A percentile compares a stretch with the other conserved stretches of the same genome.
These are phyloP conservation scores for Hypsizygus marmoreus DNA, from an alignment of 768 basidiomycete species.

Conservation along the genomic window DNA sequence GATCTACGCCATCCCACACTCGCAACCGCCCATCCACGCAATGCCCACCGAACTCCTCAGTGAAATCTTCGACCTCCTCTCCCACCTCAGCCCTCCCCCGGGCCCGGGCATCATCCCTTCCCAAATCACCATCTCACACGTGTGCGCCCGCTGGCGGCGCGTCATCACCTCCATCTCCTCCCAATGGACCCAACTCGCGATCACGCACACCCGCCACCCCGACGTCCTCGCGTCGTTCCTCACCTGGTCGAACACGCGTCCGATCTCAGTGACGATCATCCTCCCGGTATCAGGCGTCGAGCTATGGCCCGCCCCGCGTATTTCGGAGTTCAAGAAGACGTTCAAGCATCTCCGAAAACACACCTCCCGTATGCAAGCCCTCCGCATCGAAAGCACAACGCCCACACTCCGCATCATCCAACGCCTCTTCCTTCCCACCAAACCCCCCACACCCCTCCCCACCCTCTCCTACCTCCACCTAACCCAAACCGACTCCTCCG, in stretches of 20 bases:
- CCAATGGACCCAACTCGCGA: conserved; percentile 7
- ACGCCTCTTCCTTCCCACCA: background rate
- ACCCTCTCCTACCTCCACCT: conserved; percentile 1
- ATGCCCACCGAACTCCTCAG: no score
- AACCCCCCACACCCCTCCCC: background rate
- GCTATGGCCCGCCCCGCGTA: background rate
- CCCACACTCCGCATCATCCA: conserved; percentile 3
- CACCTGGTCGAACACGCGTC: conserved; percentile 7
- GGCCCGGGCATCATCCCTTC: no score
- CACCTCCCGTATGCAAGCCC: background rate
- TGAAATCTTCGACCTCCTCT: no score
- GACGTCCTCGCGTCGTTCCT: conserved; percentile 7
- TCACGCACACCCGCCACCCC: conserved; percentile 4
- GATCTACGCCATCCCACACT: no score
- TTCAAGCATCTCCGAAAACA: conserved; percentile 3
- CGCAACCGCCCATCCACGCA: no score
- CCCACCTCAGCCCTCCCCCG: no score
- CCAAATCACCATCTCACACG: no score
- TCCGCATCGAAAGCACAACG: conserved; percentile 5
- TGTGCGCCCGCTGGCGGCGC: conserved; percentile 9
- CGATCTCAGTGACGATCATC: conserved; percentile 1
- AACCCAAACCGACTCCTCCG: conserved; percentile 1
- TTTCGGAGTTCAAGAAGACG: conserved; percentile 6
- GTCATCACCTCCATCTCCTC: background rate
- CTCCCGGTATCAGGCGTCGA: conserved; percentile 5